Conservation (phyloP, 2,329 filamentous ascomycete species). For the Lachnellula subtilissima region DNA sequence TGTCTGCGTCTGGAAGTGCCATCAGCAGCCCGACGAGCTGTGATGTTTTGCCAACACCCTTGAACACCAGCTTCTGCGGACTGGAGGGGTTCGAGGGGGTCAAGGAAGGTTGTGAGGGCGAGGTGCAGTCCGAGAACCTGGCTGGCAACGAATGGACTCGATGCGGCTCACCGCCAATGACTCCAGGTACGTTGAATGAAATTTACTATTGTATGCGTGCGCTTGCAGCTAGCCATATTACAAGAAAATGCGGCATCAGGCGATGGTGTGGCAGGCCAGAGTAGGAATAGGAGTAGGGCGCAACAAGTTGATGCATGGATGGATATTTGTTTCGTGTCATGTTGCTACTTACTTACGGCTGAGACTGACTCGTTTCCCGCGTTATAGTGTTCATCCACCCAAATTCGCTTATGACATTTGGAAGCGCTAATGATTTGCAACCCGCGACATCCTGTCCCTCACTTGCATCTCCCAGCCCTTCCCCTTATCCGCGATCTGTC, state of each 20-base stretch:
- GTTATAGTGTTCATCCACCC: constrained; percentile 60
- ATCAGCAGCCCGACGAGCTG: constrained; percentile 80
- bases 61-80: constrained; percentile 73
- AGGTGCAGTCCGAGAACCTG: constrained; percentile 67
- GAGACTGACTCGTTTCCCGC: constrained; percentile 10
- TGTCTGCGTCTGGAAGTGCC: constrained; percentile 79
- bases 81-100: constrained; percentile 62
- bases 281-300: neutral
- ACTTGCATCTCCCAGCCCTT: constrained; percentile 73
- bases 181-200: constrained; percentile 66
- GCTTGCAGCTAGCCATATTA: no score
- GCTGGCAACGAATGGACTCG: constrained; percentile 71
- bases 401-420: constrained; percentile 57
- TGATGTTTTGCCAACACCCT: constrained; percentile 75
- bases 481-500: constrained; percentile 67
- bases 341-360: no score
- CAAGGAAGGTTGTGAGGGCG: constrained; percentile 68
- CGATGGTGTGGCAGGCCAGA: no score
- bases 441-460: constrained; percentile 74
- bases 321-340: neutral
- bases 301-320: neutral
- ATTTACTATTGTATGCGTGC: no score
- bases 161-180: constrained; percentile 78
- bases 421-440: constrained; percentile 61
- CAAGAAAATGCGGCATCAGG: neutral